These are phyloP conservation scores for Paradendryphiella salina DNA, from an alignment of 2,329 filamentous ascomycete genomes.

Conservation along the genomic window DNA sequence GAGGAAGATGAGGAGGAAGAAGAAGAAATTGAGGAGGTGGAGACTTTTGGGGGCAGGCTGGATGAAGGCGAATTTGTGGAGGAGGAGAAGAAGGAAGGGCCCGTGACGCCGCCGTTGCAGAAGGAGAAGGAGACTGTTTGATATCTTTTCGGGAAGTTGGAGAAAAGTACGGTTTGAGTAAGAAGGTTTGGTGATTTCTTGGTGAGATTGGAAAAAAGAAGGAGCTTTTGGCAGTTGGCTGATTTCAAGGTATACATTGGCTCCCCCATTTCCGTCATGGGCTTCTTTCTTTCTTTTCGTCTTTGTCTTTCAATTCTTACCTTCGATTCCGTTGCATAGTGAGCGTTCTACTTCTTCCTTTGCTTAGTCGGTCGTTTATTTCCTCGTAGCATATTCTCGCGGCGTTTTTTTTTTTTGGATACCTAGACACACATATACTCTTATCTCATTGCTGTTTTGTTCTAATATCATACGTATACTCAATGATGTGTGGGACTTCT, in stretches of 20 bases:
- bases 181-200: neutral
- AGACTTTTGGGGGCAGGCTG: conserved; percentile 59
- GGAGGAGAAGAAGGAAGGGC: conserved; percentile 28
- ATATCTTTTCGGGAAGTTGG: neutral
- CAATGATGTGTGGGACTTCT: no score
- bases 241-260: neutral
- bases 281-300: neutral
- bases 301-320: neutral
- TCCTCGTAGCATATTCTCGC: no score
- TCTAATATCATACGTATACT: no score
- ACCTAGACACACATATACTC: no score
- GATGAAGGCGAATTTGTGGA: conserved; percentile 41
- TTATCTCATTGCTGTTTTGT: no score
- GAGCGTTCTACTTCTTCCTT: no score
- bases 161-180: no score
- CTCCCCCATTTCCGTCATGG: neutral
- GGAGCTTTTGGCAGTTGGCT: no score
- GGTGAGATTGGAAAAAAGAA: neutral
- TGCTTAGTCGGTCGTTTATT: no score
- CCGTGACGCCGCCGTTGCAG: conserved; percentile 7
- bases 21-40: conserved; percentile 61
- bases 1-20: conserved; percentile 50
- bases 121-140: conserved; percentile 5
- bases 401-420: no score
- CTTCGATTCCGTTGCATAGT: neutral